Conservation (phyloP, 306 rosid genomes). For the Ammopiptanthus mongolicus region DNA sequence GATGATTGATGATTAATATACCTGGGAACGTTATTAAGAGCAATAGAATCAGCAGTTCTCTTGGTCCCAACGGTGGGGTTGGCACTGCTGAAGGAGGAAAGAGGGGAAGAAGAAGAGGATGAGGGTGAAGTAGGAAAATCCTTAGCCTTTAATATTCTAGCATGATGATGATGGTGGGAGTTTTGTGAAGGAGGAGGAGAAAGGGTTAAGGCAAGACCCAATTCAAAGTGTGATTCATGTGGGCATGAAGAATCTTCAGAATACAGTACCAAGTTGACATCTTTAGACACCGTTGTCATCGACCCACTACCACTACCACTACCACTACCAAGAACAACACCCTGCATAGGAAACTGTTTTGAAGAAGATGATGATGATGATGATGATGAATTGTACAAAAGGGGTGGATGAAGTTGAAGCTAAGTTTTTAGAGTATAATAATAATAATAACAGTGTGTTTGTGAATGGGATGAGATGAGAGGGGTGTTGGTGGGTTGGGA, state of each 20-base stretch:
- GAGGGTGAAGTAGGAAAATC: conserved; percentile 50
- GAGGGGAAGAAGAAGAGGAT: conserved; percentile 39
- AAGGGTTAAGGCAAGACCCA: conserved; percentile 71
- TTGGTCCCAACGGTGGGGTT: conserved; percentile 57
- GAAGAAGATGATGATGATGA: not conserved
- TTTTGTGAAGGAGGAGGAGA: conserved; percentile 19
- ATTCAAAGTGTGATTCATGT: conserved; percentile 77
- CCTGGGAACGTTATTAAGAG: conserved; percentile 51
- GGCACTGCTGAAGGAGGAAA: conserved; percentile 47
- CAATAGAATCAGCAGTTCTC: conserved; percentile 73
- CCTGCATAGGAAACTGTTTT: conserved; percentile 22
- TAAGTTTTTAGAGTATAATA: not conserved
- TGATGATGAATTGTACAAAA: not conserved
- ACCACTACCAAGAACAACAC: not conserved
- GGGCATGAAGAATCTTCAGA: conserved; percentile 83
- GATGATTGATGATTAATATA: no score
- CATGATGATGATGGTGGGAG: conserved; percentile 30
- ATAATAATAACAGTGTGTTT: not conserved
- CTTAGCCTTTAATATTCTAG: conserved; percentile 69
- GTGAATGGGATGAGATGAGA: no score
- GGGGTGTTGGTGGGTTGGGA: conserved; percentile 22
- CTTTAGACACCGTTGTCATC: conserved; percentile 61
- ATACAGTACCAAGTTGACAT: conserved; percentile 67
- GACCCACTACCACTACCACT: conserved; percentile 23
- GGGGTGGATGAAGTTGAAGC: conserved; percentile 27